Evolutionary conservation across 1,139 yeast genomes (phyloP), one percentile per base, ranked within the genome.

Genomic region (Hansenula lynferdii): DNA sequence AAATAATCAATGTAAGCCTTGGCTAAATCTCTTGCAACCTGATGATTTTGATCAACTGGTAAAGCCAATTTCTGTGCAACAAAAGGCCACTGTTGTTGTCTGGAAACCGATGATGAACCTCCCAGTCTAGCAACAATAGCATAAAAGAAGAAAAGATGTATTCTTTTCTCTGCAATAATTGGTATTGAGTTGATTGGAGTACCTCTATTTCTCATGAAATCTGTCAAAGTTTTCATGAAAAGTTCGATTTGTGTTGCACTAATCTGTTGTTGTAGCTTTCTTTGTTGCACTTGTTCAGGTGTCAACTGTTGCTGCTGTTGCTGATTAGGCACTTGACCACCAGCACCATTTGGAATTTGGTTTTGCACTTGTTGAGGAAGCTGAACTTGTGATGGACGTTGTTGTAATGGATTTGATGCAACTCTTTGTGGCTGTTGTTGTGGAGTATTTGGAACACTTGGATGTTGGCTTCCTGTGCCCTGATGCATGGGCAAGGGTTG

Each of bases 121-220:
- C 96, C 96, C 31, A 80, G 58, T 53, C 75, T 78, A 40, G 83
- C 84, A 21, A 86, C 83, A 44, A 83, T 62, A 33, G 82, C 72
- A 53, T 84, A 86, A 25, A 86, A 63, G 42, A 77, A 67, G 53
- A 85, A 84, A 36, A 87, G 63, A 55, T 85, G 86, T 27, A 87
- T 70, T 40, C 75, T 72, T 48, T 75, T 77, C 33, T 77, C 81
- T 45, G 77, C 78, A 33, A 87, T 69, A 11, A 72, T 66, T 0
- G 95, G 92, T 22, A 75, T 73, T 22, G 72, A 69, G 6, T 75
- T 70, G 21, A 87, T 67, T 0, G 92, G 87, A 1, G 85, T 76
- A n/a, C 89, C 89, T 33, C 87, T 70, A 40, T 80, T 74, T 36
- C 68, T 70, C 84, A 86, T 80, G 51, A 81, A 85, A 51, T 86